Percentiles rank a stretch among this genome's conserved stretches.
Evolutionary conservation across 2,329 filamentous ascomycete species (phyloP).

Genomic region (Alternaria hordeiaustralica): DNA sequence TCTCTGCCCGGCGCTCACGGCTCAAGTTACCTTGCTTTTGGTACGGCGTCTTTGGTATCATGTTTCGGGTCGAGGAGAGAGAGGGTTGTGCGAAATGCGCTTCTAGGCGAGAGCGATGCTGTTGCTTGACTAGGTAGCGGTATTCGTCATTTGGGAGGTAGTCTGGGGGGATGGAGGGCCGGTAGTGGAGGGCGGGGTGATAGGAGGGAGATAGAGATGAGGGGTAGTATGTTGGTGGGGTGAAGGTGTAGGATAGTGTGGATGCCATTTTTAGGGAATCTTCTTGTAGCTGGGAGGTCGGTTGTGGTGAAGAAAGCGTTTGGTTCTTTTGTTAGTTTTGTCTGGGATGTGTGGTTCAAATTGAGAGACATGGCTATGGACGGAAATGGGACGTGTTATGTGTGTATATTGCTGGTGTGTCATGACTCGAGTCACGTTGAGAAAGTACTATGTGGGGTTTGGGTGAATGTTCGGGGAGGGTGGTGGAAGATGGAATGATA

Average conservation of each 20-base stretch:
- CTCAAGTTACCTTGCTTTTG: not conserved
- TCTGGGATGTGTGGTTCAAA: not conserved
- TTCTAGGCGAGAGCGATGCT: conserved; percentile 8
- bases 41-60: conserved; percentile 1
- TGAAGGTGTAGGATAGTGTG: not conserved
- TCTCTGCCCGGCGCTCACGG: conserved; percentile 1
- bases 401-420: not conserved
- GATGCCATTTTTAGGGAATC: not conserved
- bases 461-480: not conserved
- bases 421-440: not conserved
- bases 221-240: not conserved
- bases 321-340: not conserved
- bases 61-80: not conserved
- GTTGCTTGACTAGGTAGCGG: conserved; percentile 1
- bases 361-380: not conserved
- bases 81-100: conserved; percentile 1
- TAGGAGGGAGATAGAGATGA: not conserved
- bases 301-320: not conserved
- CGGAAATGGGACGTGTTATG: not conserved
- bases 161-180: not conserved
- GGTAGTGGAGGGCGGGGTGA: not conserved
- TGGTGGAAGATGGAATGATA: not conserved
- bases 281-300: not conserved
- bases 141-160: conserved; percentile 18
- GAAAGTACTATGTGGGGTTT: not conserved